Conservation (phyloP, 495 filamentous ascomycete species). For the Penicillium crystallinum region DNA sequence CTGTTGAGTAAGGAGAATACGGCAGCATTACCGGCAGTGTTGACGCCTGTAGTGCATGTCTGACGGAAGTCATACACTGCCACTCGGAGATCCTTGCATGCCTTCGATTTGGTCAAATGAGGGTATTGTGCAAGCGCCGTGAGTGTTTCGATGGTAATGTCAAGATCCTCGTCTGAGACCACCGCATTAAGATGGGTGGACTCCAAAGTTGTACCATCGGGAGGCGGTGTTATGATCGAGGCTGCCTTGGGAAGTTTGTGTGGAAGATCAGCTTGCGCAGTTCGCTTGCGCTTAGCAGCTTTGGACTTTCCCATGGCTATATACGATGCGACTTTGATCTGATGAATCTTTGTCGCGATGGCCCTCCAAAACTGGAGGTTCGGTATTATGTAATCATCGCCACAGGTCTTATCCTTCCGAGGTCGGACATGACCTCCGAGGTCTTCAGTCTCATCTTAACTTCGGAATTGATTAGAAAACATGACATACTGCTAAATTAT, state of each 20-base stretch:
- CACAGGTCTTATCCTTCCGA: too few relatives aligned
- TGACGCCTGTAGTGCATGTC: slow-evolving; percentile 35
- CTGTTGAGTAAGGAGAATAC: not conserved
- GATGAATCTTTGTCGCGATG: not conserved
- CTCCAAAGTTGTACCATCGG: slow-evolving; percentile 26
- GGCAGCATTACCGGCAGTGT: slow-evolving; percentile 26
- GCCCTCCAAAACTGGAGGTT: not conserved
- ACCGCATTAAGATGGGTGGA: slow-evolving; percentile 30
- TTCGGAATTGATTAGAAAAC: too few relatives aligned
- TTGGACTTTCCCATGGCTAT: slow-evolving; percentile 32
- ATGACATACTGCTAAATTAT: too few relatives aligned
- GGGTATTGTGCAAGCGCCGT: slow-evolving; percentile 33
- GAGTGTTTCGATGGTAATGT: slow-evolving; percentile 36
- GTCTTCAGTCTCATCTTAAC: too few relatives aligned
- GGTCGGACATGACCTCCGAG: not conserved
- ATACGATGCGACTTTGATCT: not conserved
- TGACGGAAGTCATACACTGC: slow-evolving; percentile 38
- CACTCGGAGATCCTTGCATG: slow-evolving; percentile 35
- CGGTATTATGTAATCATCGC: not conserved
- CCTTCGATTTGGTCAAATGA: slow-evolving; percentile 34
- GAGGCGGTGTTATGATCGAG: slow-evolving; percentile 25
- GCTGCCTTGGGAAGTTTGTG: slow-evolving; percentile 26
- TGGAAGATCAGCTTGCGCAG: slow-evolving; percentile 28
- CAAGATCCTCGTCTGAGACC: slow-evolving; percentile 33
- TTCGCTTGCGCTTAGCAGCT: slow-evolving; percentile 36